phyloP scores from a whole-genome alignment of 495 filamentous ascomycete genomes.

The Penicillium longicatenatum region DNA sequence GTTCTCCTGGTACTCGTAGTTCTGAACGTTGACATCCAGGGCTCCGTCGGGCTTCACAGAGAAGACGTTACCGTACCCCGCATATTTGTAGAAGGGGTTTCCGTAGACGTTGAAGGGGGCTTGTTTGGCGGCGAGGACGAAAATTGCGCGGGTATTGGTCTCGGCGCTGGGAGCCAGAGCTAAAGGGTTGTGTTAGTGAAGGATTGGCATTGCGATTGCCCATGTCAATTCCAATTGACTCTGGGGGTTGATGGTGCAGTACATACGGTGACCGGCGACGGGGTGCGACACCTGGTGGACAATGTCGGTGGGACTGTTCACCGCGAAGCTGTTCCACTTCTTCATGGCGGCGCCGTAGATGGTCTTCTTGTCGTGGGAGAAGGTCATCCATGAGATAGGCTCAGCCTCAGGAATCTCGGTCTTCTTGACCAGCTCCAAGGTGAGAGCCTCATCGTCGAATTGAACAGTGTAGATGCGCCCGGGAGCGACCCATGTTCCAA shows the following conservation, averaged over 20 bases:
- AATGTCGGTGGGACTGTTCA: constrained; percentile 77
- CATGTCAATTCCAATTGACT: not conserved
- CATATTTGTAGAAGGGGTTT: constrained; percentile 85
- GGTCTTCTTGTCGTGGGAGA: constrained; percentile 79
- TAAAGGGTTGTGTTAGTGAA: constrained; percentile 28
- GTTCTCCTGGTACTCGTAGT: constrained; percentile 71
- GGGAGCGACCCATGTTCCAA: constrained; percentile 81
- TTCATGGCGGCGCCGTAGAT: constrained; percentile 89
- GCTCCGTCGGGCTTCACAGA: constrained; percentile 62
- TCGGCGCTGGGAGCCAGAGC: constrained; percentile 65
- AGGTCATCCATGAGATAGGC: constrained; percentile 89
- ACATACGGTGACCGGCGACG: constrained; percentile 64
- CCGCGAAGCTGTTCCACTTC: constrained; percentile 79
- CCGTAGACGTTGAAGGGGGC: constrained; percentile 80
- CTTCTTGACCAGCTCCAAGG: constrained; percentile 70
- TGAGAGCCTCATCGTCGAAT: constrained; percentile 77
- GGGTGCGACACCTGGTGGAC: constrained; percentile 72
- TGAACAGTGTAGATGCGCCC: constrained; percentile 83
- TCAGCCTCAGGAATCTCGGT: constrained; percentile 78
- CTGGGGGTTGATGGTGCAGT: not conserved
- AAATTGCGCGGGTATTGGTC: constrained; percentile 83
- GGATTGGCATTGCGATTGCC: not conserved
- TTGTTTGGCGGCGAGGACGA: constrained; percentile 73
- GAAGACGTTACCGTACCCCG: constrained; percentile 78
- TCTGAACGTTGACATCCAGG: constrained; percentile 71